A percentile compares a stretch with the other conserved stretches of the same genome.
Conservation (phyloP, 2,329 filamentous ascomycete genomes). For the Xylariaceae sp. region DNA sequence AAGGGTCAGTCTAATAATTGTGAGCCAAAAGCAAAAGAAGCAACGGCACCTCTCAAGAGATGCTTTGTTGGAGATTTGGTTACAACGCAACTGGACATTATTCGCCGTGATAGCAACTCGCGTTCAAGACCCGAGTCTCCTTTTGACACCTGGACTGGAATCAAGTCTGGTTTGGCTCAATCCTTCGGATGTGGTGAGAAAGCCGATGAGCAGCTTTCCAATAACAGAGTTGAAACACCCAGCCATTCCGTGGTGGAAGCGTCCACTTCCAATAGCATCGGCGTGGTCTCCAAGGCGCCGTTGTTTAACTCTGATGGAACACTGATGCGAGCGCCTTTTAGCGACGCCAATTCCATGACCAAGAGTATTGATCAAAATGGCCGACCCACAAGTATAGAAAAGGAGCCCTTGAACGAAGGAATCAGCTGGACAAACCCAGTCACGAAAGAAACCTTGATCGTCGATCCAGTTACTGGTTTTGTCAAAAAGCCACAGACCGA, state of each 20-base stretch:
- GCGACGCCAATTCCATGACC: neutral
- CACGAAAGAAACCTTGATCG: constrained; percentile 45
- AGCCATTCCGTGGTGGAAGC: neutral
- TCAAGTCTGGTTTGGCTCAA: constrained; percentile 33
- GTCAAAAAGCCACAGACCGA: constrained; percentile 28
- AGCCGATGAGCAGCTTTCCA: constrained; percentile 1
- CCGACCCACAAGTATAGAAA: neutral
- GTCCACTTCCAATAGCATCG: neutral
- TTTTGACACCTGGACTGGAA: constrained; percentile 35
- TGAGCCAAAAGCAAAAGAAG: constrained; percentile 8
- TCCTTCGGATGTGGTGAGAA: constrained; percentile 10
- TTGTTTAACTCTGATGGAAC: constrained; percentile 25
- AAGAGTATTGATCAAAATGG: constrained; percentile 1
- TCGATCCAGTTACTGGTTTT: constrained; percentile 55
- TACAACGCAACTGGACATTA: constrained; percentile 35
- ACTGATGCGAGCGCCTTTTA: constrained; percentile 25
- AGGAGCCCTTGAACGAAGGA: constrained; percentile 25
- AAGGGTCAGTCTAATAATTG: constrained; percentile 11
- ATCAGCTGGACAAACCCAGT: constrained; percentile 57
- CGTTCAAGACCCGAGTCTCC: constrained; percentile 28
- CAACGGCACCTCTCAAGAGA: neutral
- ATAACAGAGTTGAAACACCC: neutral
- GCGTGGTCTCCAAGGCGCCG: constrained; percentile 12
- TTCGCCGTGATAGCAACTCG: constrained; percentile 36
- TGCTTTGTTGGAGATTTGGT: constrained; percentile 24